These are phyloP conservation scores for Neonothopanus nambi DNA, from an alignment of 1,284 basidiomycete genomes.

Conservation along the genomic window DNA sequence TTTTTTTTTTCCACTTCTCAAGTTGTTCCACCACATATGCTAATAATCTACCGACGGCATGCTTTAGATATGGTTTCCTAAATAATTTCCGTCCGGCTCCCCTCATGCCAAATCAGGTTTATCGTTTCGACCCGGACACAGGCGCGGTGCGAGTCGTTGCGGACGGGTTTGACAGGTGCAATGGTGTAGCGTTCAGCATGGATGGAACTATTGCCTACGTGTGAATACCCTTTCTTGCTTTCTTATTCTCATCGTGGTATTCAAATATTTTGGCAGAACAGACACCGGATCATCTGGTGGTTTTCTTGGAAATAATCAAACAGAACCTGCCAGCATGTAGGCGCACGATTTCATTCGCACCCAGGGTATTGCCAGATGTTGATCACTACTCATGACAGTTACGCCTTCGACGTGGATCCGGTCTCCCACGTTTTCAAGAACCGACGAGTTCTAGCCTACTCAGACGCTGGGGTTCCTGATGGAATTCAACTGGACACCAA, in stretches of 20 bases:
- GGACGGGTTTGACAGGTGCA: conserved; percentile 61
- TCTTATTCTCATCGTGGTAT: conserved; percentile 1
- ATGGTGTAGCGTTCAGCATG: conserved; percentile 69
- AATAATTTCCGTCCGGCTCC: conserved; percentile 67
- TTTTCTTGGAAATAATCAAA: conserved; percentile 58
- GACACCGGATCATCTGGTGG: conserved; percentile 54
- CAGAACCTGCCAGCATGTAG: conserved; percentile 64
- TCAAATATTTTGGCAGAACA: conserved; percentile 34
- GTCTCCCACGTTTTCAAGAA: conserved; percentile 57
- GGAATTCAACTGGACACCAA: conserved; percentile 67
- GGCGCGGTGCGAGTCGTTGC: conserved; percentile 69
- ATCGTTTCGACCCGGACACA: conserved; percentile 66
- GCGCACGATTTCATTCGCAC: not conserved
- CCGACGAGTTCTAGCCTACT: conserved; percentile 71
- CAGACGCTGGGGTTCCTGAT: conserved; percentile 69
- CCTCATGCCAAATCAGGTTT: conserved; percentile 71
- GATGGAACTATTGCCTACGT: conserved; percentile 71
- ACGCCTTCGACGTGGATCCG: conserved; percentile 70
- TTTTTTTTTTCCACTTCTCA: too few relatives aligned
- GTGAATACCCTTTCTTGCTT: conserved; percentile 39
- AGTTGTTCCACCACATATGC: not conserved
- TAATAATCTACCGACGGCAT: not conserved
- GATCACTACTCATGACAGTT: conserved; percentile 44
- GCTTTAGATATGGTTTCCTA: conserved; percentile 58
- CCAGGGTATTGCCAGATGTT: not conserved